Evolutionary conservation across 2,329 filamentous ascomycete species (phyloP).

Genomic region (Colletotrichum musae): DNA sequence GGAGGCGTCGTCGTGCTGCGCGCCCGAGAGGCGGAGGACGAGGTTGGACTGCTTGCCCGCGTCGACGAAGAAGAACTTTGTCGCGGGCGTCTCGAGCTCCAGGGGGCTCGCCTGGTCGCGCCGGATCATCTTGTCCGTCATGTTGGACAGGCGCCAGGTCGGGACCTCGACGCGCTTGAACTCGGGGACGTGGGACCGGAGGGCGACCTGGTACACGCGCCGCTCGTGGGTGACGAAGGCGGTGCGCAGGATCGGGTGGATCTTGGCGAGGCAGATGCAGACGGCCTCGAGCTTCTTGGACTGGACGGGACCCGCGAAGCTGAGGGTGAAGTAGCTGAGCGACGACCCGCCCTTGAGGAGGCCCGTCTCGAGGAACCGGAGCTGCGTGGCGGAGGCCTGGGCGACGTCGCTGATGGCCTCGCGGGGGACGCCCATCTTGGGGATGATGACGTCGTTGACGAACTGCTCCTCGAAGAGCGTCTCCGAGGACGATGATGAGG

Average conservation of each 20-base stretch:
- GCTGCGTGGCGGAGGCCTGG: constrained; percentile 64
- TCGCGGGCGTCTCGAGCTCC: constrained; percentile 60
- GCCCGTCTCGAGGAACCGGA: constrained; percentile 63
- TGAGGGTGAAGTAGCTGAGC: constrained; percentile 64
- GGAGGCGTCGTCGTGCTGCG: constrained; percentile 65
- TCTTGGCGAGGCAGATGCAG: constrained; percentile 58
- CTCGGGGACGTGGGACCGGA: constrained; percentile 58
- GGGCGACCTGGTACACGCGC: constrained; percentile 63
- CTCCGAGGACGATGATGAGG: constrained; percentile 16
- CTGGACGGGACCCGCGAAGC: constrained; percentile 60
- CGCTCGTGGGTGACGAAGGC: constrained; percentile 64
- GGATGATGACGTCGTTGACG: constrained; percentile 57
- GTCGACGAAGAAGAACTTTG: constrained; percentile 66
- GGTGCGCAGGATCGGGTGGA: constrained; percentile 69
- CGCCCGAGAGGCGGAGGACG: constrained; percentile 62
- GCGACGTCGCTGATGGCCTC: constrained; percentile 62
- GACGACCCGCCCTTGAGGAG: constrained; percentile 60
- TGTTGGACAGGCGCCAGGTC: constrained; percentile 54
- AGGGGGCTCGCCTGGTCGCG: constrained; percentile 58
- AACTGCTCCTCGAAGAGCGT: constrained; percentile 51
- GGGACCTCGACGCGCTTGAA: constrained; percentile 61
- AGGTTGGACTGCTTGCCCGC: constrained; percentile 62
- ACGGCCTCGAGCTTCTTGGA: constrained; percentile 61
- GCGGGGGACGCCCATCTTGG: constrained; percentile 58
- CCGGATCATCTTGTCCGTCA: constrained; percentile 58